These are phyloP conservation scores for Mycena pura DNA, from an alignment of 768 basidiomycete species.

Conservation along the genomic window DNA sequence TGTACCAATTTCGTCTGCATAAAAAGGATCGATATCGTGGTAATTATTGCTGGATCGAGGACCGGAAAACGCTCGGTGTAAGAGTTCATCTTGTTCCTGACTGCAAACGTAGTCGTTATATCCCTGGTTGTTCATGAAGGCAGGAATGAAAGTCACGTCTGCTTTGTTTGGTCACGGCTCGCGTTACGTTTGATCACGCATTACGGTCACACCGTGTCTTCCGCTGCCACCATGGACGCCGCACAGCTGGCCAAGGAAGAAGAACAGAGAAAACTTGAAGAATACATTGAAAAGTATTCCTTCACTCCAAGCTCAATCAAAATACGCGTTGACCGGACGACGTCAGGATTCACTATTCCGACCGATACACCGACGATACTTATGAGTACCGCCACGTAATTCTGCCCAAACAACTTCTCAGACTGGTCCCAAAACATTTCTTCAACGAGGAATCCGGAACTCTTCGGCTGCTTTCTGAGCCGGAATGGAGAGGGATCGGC, in stretches of 20 bases:
- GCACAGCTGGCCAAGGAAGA: conserved; percentile 34
- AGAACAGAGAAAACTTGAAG: conserved; percentile 63
- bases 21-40: conserved; percentile 40
- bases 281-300: conserved; percentile 78
- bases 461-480: conserved; percentile 81
- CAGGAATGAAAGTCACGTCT: not conserved
- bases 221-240: conserved; percentile 6
- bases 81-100: not conserved
- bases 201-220: not conserved
- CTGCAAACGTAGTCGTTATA: not conserved
- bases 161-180: not conserved
- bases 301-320: conserved; percentile 9
- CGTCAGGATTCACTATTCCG: conserved; percentile 85
- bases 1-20: conserved; percentile 40
- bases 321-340: conserved; percentile 26
- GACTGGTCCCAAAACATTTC: conserved; percentile 88
- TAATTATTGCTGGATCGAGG: not conserved
- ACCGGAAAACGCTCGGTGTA: not conserved
- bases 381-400: conserved; percentile 99
- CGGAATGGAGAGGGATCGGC: conserved; percentile 96
- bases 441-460: conserved; percentile 80
- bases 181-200: too few species aligned
- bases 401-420: conserved; percentile 91
- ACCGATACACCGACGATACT: conserved; percentile 89
- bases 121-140: conserved; percentile 2